Evolutionary conservation across 176 grass and related monocot genomes (phyloP), one percentile per base, ranked within the genome.

Genomic region (Carex pumila): DNA sequence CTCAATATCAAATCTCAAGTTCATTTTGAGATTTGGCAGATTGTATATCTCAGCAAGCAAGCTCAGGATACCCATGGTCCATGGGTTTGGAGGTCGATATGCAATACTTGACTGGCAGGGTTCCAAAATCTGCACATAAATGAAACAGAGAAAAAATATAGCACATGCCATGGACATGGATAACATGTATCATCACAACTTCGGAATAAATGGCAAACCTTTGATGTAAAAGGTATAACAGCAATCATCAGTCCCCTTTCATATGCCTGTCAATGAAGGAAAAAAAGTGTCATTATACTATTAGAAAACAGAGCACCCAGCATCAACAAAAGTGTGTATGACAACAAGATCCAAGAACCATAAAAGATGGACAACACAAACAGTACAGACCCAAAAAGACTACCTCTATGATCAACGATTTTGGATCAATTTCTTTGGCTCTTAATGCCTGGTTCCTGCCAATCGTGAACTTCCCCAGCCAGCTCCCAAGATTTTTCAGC

Each of bases 1-100:
- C 95, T 98, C 95, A 79, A 98, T 98, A 68, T 98, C 95, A 85
- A 98, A 98, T 88, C 91, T 98, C 61, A 98, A 84, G 86, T 98
- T 98, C 92, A 98, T 98, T 90, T 98, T 98, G 82, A 98, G 95
- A 84, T 98, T 98, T 80, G 95, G 95, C 81, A 90, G 88, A 81
- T 92, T 92, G 81, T 94, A 98, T 63, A 98, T 98, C 87, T 98
- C 95, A 81, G 86, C 75, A 74, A 98, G 95, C 86, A 98, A 89
- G 84, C 91, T 93, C 88, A 98, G 90, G 79, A 98, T 98, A 82
- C 95, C 92, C 95, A 98, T 93, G 32, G 95, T 98, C 95, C 95
- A 98, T n/a, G 95, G 95, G 87, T 98, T 98, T 73, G 95, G 95
- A 84, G 95, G 95, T 62, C 84, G 95, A 88, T 98, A 98, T 43